Evolutionary conservation across 768 basidiomycete species (phyloP).

Genomic region (Leccinum imitatum): DNA sequence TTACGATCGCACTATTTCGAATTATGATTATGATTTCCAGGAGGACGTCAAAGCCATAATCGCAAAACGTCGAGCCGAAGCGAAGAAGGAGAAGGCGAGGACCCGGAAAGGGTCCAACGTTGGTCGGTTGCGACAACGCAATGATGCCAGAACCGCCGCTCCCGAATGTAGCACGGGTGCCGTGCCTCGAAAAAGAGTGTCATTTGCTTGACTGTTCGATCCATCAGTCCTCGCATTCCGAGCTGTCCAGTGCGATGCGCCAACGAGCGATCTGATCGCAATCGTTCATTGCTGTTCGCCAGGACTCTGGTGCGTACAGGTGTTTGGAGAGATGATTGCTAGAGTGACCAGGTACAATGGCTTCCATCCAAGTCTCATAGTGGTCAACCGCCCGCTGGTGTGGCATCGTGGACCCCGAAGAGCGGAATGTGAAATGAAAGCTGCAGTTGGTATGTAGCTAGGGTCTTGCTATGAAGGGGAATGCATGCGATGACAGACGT

Average conservation of each 20-base stretch:
- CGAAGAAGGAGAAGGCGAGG: slow-evolving; percentile 41
- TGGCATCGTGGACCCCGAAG: slow-evolving; percentile 7
- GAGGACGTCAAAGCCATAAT: slow-evolving; percentile 44
- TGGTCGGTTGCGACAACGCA: slow-evolving; percentile 12
- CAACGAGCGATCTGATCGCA: slow-evolving; percentile 29
- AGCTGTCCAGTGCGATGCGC: slow-evolving; percentile 11
- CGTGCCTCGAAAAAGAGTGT: slow-evolving; percentile 35
- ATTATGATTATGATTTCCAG: slow-evolving; percentile 25
- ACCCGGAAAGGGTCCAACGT: slow-evolving; percentile 25
- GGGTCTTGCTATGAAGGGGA: slow-evolving; percentile 1
- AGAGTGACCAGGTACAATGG: slow-evolving; percentile 8
- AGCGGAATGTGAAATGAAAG: slow-evolving; percentile 7
- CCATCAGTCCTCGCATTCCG: slow-evolving; percentile 20
- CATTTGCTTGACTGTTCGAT: slow-evolving; percentile 29
- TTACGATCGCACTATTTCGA: slow-evolving; percentile 12
- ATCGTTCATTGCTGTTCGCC: slow-evolving; percentile 10
- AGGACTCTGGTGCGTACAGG: slow-evolving; percentile 1
- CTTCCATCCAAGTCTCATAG: slow-evolving; percentile 15
- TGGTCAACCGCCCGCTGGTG: slow-evolving; percentile 16
- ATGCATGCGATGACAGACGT: slow-evolving; percentile 1
- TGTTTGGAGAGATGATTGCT: slow-evolving; percentile 16
- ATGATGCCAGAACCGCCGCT: slow-evolving; percentile 13
- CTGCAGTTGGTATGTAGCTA: not conserved
- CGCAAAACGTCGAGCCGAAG: slow-evolving; percentile 35
- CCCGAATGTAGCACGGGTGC: slow-evolving; percentile 9